Conservation (phyloP, 306 rosid genomes). For the Begonia masoniana region DNA sequence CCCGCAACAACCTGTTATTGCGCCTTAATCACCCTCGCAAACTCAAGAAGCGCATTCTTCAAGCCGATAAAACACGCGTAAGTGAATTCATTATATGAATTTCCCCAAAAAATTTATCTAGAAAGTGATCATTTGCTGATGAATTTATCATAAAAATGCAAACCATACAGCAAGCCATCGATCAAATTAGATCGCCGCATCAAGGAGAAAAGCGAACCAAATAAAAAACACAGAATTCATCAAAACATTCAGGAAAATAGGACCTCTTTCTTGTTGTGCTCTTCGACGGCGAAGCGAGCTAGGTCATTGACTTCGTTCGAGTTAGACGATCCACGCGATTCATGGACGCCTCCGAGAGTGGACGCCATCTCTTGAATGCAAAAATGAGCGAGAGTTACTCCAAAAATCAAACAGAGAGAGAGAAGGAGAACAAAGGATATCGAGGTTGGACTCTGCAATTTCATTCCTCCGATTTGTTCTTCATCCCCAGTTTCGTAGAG, state of each 20-base stretch:
- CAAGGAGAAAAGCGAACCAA: background rate
- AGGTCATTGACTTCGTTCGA: conserved; percentile 26
- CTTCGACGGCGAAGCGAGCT: conserved; percentile 38
- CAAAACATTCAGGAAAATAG: background rate
- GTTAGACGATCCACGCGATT: conserved; percentile 35
- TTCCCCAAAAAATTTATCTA: too few relatives aligned
- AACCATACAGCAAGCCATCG: background rate
- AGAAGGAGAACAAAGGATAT: background rate
- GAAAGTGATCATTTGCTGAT: too few relatives aligned
- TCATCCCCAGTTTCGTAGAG: background rate
- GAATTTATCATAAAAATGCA: too few relatives aligned
- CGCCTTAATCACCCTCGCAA: conserved; percentile 56
- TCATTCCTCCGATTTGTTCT: background rate
- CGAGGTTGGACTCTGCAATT: background rate
- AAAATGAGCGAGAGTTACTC: background rate
- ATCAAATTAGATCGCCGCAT: background rate
- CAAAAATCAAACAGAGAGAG: background rate
- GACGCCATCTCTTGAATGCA: conserved; percentile 27
- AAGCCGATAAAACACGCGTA: background rate
- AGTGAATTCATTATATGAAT: background rate
- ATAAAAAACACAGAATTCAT: background rate
- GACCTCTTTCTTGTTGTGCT: conserved; percentile 37
- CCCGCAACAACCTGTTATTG: conserved; percentile 77
- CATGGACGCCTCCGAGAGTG: conserved; percentile 35
- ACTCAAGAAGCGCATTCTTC: conserved; percentile 50